Evolutionary conservation across 2,329 filamentous ascomycete species (phyloP).

Genomic region (Beauveria medogensis): DNA sequence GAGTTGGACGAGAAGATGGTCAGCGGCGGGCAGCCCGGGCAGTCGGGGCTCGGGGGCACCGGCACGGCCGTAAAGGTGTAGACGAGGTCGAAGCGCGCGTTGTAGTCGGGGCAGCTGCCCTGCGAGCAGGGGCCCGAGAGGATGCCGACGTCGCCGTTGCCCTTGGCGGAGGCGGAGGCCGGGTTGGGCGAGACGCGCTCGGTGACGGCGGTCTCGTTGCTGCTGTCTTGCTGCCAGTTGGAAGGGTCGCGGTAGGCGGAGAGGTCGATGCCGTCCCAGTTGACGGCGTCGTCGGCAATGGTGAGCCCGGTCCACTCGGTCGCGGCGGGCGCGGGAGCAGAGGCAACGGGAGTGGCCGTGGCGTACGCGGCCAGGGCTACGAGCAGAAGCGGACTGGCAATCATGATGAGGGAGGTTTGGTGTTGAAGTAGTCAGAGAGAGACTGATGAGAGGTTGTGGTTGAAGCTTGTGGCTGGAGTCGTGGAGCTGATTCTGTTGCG

Average conservation of each 20-base stretch:
- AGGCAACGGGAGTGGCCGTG: not conserved
- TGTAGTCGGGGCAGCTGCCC: constrained; percentile 12
- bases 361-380: not conserved
- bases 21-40: constrained; percentile 4
- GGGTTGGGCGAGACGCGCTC: not conserved
- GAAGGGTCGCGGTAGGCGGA: not conserved
- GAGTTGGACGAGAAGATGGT: constrained; percentile 8
- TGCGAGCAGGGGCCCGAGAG: constrained; percentile 7
- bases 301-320: not conserved
- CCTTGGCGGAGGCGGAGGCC: not conserved
- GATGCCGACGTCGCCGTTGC: not conserved
- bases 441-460: not conserved
- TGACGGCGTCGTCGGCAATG: not conserved
- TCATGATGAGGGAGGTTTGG: not conserved
- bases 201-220: not conserved
- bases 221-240: not conserved
- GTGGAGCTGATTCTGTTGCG: not conserved
- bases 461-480: not conserved
- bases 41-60: not conserved
- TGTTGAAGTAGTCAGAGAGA: not conserved
- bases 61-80: constrained; percentile 7
- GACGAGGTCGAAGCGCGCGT: constrained; percentile 8
- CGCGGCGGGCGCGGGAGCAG: not conserved
- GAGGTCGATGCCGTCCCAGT: constrained; percentile 1
- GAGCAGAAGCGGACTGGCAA: not conserved